Percentiles rank a stretch among this genome's conserved stretches.
Conservation (phyloP, 108 stramenopile species). For the Stephanodiscus minutulus region DNA sequence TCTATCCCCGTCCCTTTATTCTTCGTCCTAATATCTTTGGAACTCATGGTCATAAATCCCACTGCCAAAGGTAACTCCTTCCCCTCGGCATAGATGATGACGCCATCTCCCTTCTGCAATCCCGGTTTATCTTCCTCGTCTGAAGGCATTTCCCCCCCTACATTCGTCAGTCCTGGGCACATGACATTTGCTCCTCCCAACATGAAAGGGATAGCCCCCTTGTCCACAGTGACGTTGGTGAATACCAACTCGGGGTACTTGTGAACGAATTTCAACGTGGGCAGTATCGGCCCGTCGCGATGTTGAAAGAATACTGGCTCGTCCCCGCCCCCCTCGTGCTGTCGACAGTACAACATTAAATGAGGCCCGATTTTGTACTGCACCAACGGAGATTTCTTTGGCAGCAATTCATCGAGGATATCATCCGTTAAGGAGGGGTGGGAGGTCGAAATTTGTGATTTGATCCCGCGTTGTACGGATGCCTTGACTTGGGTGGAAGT, state of each 20-base stretch:
- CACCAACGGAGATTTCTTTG: slow-evolving; percentile 87
- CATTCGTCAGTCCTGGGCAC: slow-evolving; percentile 95
- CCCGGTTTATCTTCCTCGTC: slow-evolving; percentile 75
- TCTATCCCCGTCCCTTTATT: slow-evolving; percentile 96
- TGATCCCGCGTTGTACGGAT: slow-evolving; percentile 83
- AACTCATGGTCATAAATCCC: slow-evolving; percentile 91
- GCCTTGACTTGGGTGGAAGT: slow-evolving; percentile 89
- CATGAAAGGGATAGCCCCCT: slow-evolving; percentile 95
- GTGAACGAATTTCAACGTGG: slow-evolving; percentile 88
- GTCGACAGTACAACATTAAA: slow-evolving; percentile 80
- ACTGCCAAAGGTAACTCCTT: slow-evolving; percentile 92
- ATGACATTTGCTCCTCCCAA: slow-evolving; percentile 97
- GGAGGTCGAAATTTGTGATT: slow-evolving; percentile 58
- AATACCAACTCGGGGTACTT: slow-evolving; percentile 75
- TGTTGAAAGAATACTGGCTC: slow-evolving; percentile 92
- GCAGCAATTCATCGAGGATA: slow-evolving; percentile 84
- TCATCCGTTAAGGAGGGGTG: slow-evolving; percentile 84
- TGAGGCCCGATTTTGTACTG: slow-evolving; percentile 87
- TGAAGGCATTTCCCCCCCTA: slow-evolving; percentile 78
- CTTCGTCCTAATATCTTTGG: slow-evolving; percentile 37
- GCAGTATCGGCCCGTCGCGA: slow-evolving; percentile 93
- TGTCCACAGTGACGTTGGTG: slow-evolving; percentile 76
- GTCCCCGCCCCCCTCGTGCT: slow-evolving; percentile 47
- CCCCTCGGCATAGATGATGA: slow-evolving; percentile 93
- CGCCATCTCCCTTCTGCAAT: slow-evolving; percentile 69